phyloP scores from a whole-genome alignment of 805 yeast species.

The Candida golubevii region DNA sequence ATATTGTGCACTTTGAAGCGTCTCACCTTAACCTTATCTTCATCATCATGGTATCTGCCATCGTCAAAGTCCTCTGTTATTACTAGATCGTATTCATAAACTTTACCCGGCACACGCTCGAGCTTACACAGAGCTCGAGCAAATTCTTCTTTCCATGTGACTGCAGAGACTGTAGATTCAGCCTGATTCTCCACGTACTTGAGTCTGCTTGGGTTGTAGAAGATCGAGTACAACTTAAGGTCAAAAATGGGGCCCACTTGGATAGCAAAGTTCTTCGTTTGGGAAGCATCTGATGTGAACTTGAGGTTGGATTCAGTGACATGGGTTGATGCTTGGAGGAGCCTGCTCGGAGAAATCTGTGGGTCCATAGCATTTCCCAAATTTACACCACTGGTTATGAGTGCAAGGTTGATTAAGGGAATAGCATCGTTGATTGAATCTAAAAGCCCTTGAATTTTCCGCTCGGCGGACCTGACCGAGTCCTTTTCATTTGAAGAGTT shows the following conservation, averaged over 20 bases:
- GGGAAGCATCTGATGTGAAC: not conserved
- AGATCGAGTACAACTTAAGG: constrained; percentile 56
- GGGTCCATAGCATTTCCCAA: constrained; percentile 46
- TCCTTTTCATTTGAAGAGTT: constrained; percentile 29
- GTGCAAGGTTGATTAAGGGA: constrained; percentile 61
- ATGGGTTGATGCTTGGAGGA: constrained; percentile 56
- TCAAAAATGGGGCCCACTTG: constrained; percentile 60
- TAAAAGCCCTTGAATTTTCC: constrained; percentile 45
- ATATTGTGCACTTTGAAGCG: constrained; percentile 39
- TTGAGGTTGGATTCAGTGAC: constrained; percentile 38
- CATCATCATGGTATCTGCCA: constrained; percentile 66
- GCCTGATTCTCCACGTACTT: constrained; percentile 23
- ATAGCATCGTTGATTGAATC: constrained; percentile 60
- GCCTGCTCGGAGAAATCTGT: constrained; percentile 58
- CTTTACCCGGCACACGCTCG: constrained; percentile 18
- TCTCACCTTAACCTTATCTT: constrained; percentile 26
- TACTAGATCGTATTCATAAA: constrained; percentile 41
- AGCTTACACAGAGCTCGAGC: constrained; percentile 51
- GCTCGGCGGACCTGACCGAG: constrained; percentile 45
- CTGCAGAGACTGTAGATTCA: constrained; percentile 17
- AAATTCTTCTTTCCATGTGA: constrained; percentile 72
- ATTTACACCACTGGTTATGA: constrained; percentile 66
- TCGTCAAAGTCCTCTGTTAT: constrained; percentile 62
- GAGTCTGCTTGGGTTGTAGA: constrained; percentile 50
- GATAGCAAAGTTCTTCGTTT: not conserved